Evolutionary conservation across 345 rosid species (phyloP).

Genomic region (Populus nigra): DNA sequence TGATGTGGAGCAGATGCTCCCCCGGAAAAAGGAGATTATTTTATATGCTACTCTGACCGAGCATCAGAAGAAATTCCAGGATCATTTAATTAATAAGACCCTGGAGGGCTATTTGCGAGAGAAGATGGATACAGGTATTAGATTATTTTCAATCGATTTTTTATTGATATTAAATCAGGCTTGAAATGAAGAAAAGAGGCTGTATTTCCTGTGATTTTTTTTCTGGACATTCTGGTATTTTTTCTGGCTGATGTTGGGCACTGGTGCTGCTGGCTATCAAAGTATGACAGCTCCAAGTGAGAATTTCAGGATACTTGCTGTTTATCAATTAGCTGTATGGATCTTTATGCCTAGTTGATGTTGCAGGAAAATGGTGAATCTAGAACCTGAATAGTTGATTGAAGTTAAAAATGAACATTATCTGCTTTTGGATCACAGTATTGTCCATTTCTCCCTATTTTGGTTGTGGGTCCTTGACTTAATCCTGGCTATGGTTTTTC

Average conservation of each 20-base stretch:
- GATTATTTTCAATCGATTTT: neutral
- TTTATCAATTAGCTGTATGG: neutral
- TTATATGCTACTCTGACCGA: conserved; percentile 83
- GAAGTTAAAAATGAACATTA: neutral
- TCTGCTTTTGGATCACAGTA: neutral
- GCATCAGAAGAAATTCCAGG: conserved; percentile 82
- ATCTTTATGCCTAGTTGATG: neutral
- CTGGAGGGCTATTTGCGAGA: conserved; percentile 58
- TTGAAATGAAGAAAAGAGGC: neutral
- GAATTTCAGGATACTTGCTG: neutral
- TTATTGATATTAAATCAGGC: neutral
- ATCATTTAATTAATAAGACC: conserved; percentile 72
- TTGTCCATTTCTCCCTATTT: neutral
- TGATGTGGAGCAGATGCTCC: conserved; percentile 90
- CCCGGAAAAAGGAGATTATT: conserved; percentile 88
- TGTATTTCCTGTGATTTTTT: neutral
- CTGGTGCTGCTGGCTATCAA: neutral
- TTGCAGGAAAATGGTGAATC: neutral
- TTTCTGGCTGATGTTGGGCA: neutral
- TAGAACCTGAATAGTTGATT: neutral
- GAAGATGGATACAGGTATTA: conserved; percentile 44
- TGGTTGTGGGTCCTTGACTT: neutral
- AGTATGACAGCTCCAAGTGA: neutral
- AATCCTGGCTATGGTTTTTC: neutral
- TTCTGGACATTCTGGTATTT: neutral